These are phyloP conservation scores for Fimicolochytrium jonesii DNA, from an alignment of 192 early-diverging fungal species.

Conservation along the genomic window DNA sequence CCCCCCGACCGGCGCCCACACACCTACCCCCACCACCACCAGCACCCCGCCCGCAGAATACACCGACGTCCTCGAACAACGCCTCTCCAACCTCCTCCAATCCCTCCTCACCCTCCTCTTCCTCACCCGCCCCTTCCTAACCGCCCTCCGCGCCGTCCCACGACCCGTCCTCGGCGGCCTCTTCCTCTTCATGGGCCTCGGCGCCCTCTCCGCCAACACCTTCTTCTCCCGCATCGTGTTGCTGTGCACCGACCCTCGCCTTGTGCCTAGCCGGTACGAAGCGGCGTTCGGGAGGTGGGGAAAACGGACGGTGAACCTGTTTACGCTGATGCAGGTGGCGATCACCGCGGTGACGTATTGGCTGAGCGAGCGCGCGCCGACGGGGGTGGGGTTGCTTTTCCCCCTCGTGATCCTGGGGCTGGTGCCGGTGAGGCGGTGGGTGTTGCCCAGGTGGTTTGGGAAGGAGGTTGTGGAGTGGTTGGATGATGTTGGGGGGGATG, in stretches of 20 bases:
- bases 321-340: constrained; percentile 13
- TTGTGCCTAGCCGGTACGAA: neutral
- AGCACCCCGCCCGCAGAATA: neutral
- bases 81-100: constrained; percentile 14
- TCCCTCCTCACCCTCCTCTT: constrained; percentile 8
- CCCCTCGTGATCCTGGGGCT: constrained; percentile 22
- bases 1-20: too few species aligned
- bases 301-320: neutral
- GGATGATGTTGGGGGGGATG: too few species aligned
- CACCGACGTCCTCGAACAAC: constrained; percentile 15
- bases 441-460: constrained; percentile 10
- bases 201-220: constrained; percentile 11
- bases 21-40: too few species aligned
- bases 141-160: constrained; percentile 4
- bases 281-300: too few species aligned
- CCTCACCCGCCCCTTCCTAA: constrained; percentile 6
- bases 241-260: neutral
- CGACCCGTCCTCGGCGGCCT: constrained; percentile 17
- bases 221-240: constrained; percentile 6
- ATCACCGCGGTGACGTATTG: neutral
- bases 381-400: constrained; percentile 8
- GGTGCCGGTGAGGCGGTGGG: constrained; percentile 8
- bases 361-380: constrained; percentile 11
- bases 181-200: constrained; percentile 24
- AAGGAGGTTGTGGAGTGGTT: too few species aligned